Evolutionary conservation across 2,329 filamentous ascomycete genomes (phyloP), one percentile per base, ranked within the genome.

Genomic region (Cladophialophora immunda): DNA sequence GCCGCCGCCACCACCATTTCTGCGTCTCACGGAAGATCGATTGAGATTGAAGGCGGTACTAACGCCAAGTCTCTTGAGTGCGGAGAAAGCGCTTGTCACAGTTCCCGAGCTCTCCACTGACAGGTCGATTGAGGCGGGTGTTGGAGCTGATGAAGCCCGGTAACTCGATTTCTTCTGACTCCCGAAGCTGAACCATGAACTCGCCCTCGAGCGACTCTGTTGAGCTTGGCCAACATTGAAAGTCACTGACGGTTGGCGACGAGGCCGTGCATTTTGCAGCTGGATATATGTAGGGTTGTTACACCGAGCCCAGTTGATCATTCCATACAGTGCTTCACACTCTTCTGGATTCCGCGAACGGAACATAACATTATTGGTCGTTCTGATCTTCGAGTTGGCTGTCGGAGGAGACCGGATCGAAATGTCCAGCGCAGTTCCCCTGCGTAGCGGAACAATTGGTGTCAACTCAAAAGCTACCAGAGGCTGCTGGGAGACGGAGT

Each of bases 351-450:
- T 92, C 50, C 90, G 84, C 56, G 92, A 92, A 50, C 95, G 90
- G 85, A 98, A 95, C 83, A 96, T 94, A 81, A 97, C 92, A 76
- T 96, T 95, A 73, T 89, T 90, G 58, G 90, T 86, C 75, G 81
- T 86, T 66, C 84, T 86, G 64, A 97, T 85, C 73, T 88, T 87
- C 4, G 91, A 93, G 69, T 91, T 87, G 36, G 84, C 77, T 6
- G 91, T 91, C 29, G 94, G 91, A 1, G 92, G 92, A 6, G 94
- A 97, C 58, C 93, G 91, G 70, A 99, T 92, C 71, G 96, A 95
- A 62, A 99, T 92, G 77, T 99, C 95, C 34, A 99, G 87, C 3
- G 92, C 92, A 25, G 93, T 99, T 73, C 94, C 95, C 74, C 94
- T 91, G 69, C 94, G 89, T 68, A 98, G 89, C 72, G 94, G 91